Base-by-base conservation (phyloP, 805 yeast genomes). In the Starmerella vaccinii region DNA sequence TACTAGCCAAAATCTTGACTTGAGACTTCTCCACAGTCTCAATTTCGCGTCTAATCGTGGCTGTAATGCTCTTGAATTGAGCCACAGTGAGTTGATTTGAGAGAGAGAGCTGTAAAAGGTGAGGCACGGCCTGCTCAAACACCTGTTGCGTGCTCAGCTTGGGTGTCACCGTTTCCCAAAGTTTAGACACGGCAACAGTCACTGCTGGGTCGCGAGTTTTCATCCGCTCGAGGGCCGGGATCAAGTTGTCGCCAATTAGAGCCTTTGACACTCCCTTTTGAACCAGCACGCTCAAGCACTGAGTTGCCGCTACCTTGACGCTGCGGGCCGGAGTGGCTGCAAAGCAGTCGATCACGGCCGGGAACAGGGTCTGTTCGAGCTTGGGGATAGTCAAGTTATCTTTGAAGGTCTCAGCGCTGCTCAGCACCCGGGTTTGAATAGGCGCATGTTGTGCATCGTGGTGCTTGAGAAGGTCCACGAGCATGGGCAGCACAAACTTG, bases 281-380 rank as follows among this genome's bases (percentile, higher is more conserved):
- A 2, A 59, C 50, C 43, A 59, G 50, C 5, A 43, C 50, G n/a
- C 33, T 23, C 16, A 58, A 48, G 15, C 50, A 41, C 29, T 49
- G 34, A 3, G 57, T 53, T 9, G 59, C 50, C 13, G 62, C 73
- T 16, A 82, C 69, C 61, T 92, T 90, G 24, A 92, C 83, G 5
- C 84, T 78, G 30, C 89, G 70, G 26, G 92, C 78, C 0, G 89
- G 85, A 0, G 98, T 92, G 41, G 86, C 82, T 34, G 87, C 76
- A 66, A 90, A 92, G 7, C 86, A 74, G 41, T 73, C 75, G 41
- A 86, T 76, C 16, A 87, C 70, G 41, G 78, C 68, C 2, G 95
- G 95, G 63, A 84, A 78, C n/a, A 88, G 68, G 29, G 77, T 76
- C 58, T 79, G 81, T 58, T 90, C 87, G 50, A 88, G 73, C 18